These are phyloP conservation scores for Lagenidium sp. DNA, from an alignment of 352 stramenopile species.

Conservation along the genomic window DNA sequence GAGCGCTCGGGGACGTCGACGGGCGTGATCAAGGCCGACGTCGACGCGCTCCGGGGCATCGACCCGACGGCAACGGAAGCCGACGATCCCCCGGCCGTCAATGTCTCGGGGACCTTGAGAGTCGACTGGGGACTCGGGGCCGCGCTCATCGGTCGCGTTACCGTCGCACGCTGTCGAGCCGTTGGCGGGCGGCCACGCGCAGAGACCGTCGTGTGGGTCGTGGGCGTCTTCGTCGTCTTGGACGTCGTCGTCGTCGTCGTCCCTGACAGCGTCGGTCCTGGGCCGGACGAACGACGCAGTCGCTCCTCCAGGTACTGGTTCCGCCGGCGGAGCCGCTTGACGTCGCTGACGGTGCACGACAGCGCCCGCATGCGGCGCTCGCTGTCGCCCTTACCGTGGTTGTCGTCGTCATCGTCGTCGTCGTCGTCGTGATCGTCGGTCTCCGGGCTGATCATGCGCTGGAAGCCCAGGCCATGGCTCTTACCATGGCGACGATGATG, in stretches of 20 bases:
- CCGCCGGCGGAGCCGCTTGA: constrained; percentile 42
- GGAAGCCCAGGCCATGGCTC: too few relatives aligned
- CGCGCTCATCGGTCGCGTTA: too few relatives aligned
- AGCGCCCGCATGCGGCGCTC: background rate
- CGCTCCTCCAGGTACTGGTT: constrained; percentile 58
- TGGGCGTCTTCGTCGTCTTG: too few relatives aligned
- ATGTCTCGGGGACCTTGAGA: too few relatives aligned
- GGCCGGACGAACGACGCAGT: constrained; percentile 15
- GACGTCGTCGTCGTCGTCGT: background rate
- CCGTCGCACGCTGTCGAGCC: too few relatives aligned
- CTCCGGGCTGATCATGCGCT: too few relatives aligned
- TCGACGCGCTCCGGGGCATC: constrained; percentile 2
- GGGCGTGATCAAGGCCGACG: background rate
- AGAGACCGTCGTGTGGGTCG: too few relatives aligned
- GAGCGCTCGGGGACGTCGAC: constrained; percentile 3
- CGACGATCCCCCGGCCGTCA: too few relatives aligned
- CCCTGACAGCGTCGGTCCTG: background rate
- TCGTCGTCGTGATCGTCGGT: background rate
- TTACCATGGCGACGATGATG: constrained; percentile 2
- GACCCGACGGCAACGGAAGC: too few relatives aligned
- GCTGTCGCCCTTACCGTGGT: background rate
- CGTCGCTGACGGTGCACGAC: constrained; percentile 15
- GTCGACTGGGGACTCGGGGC: too few relatives aligned
- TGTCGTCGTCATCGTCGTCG: background rate
- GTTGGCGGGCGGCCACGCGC: too few relatives aligned